These are phyloP conservation scores for Funneliformis geosporum DNA, from an alignment of 192 early-diverging fungal species.

Conservation along the genomic window DNA sequence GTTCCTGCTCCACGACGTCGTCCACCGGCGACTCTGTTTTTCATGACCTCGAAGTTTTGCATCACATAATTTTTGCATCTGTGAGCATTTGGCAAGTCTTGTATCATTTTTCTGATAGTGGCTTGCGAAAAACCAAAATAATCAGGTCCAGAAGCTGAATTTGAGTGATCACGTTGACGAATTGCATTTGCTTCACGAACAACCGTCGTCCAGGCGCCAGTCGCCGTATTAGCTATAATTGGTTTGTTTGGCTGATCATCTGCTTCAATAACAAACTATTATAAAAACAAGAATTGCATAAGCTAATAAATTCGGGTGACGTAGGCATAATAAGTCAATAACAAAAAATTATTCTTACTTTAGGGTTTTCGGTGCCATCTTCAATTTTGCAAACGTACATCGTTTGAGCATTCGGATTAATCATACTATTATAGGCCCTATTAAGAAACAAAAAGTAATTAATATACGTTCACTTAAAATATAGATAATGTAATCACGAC, in stretches of 20 bases:
- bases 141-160: conserved; percentile 85
- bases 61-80: conserved; percentile 72
- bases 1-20: conserved; percentile 8
- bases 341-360: conserved; percentile 32
- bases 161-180: conserved; percentile 74
- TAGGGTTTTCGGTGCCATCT: conserved; percentile 75
- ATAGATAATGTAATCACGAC: no score
- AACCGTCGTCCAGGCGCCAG: conserved; percentile 88
- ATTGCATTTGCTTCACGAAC: conserved; percentile 79
- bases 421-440: conserved; percentile 60
- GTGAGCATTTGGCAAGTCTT: conserved; percentile 77
- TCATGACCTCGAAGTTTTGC: conserved; percentile 62
- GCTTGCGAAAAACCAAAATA: conserved; percentile 90
- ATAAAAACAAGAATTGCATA: neutral
- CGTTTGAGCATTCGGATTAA: conserved; percentile 48
- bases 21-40: conserved; percentile 23
- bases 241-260: conserved; percentile 76
- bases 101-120: conserved; percentile 83
- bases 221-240: conserved; percentile 75
- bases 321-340: neutral
- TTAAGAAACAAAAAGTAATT: conserved; percentile 10
- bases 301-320: neutral
- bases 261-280: conserved; percentile 78
- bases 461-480: neutral
- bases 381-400: conserved; percentile 77